phyloP scores from a whole-genome alignment of 148 eudicot genomes.

The Gaultheria prostrata region DNA sequence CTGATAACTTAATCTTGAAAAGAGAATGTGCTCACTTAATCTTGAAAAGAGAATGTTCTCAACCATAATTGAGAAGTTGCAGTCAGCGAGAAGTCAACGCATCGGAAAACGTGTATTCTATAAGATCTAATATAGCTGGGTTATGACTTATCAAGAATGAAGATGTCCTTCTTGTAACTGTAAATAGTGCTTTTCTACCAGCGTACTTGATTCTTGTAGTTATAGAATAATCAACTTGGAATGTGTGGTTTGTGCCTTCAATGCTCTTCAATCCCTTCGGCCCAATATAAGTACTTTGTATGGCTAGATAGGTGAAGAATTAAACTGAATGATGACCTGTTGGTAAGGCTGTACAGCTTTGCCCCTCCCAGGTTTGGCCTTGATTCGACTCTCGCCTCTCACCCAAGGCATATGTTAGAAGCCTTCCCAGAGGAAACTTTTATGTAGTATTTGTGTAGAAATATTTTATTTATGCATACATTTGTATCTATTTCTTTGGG shows the following conservation, averaged over 20 bases:
- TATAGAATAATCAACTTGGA: background rate
- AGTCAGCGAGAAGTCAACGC: background rate
- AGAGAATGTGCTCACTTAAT: background rate
- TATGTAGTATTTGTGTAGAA: background rate
- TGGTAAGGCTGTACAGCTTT: background rate
- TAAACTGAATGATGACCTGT: background rate
- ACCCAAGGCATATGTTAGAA: background rate
- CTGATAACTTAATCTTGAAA: background rate
- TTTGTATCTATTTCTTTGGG: background rate
- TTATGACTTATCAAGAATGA: slow-evolving; percentile 5
- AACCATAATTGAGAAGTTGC: background rate
- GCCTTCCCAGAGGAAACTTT: background rate
- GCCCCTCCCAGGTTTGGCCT: background rate
- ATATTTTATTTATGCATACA: background rate
- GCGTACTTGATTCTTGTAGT: background rate
- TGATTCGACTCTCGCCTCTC: background rate
- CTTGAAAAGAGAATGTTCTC: background rate
- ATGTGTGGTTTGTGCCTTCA: background rate
- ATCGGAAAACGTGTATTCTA: background rate
- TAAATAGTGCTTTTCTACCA: slow-evolving; percentile 4
- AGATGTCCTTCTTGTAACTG: background rate
- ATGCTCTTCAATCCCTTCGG: background rate
- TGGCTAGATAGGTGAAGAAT: background rate
- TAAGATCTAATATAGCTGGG: background rate
- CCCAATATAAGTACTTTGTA: background rate